Conservation (phyloP, 1,139 yeast species). For the Zhuliangozyma parablackwelliae region DNA sequence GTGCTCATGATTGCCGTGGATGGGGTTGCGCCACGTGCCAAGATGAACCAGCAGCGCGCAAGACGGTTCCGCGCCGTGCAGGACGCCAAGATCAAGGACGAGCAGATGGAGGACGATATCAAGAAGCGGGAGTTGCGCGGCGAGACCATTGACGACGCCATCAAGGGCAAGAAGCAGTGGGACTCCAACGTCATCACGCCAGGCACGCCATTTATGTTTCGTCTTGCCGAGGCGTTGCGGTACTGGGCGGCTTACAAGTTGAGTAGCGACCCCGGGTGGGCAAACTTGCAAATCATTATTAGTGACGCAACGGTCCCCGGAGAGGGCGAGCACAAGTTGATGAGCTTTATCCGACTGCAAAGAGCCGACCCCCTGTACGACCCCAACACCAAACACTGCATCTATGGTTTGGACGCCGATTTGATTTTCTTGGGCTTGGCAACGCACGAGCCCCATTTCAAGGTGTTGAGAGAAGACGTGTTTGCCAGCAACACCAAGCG, state of each 20-base stretch:
- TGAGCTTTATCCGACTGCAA: constrained; percentile 86
- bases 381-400: constrained; percentile 88
- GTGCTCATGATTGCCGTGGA: constrained; percentile 93
- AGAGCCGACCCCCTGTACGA: constrained; percentile 81
- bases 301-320: constrained; percentile 99
- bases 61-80: constrained; percentile 93
- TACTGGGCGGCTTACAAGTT: constrained; percentile 90
- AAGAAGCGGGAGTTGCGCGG: constrained; percentile 55
- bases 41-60: constrained; percentile 97
- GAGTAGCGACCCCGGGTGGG: constrained; percentile 89
- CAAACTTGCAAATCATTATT: constrained; percentile 71
- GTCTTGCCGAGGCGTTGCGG: constrained; percentile 72
- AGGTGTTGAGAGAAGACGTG: constrained; percentile 92
- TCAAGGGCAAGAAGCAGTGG: constrained; percentile 60
- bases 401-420: constrained; percentile 97
- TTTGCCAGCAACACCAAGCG: constrained; percentile 63
- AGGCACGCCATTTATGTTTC: constrained; percentile 96
- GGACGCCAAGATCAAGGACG: constrained; percentile 64
- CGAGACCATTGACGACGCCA: constrained; percentile 59
- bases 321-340: constrained; percentile 97
- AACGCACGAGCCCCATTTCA: constrained; percentile 95
- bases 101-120: constrained; percentile 53
- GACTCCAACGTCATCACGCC: constrained; percentile 98
- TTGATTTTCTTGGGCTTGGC: constrained; percentile 92
- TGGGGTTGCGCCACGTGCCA: constrained; percentile 98